Conservation (phyloP, 1,284 basidiomycete genomes). For the Irpex sp. region DNA sequence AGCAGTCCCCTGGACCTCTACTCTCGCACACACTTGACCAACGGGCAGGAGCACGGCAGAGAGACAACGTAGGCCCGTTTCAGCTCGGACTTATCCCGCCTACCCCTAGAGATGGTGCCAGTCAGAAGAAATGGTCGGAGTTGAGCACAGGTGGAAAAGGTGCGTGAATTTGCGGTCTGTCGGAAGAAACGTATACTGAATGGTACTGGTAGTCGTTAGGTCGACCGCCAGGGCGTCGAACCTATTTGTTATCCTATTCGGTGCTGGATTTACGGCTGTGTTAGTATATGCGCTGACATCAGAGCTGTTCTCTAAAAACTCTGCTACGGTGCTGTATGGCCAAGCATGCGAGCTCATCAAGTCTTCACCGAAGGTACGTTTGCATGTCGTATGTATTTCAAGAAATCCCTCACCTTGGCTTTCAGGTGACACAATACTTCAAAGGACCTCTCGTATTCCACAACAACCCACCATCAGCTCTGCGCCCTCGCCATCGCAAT, state of each 20-base stretch:
- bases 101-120: slow-evolving; percentile 48
- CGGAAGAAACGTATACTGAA: background rate
- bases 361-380: slow-evolving; percentile 61
- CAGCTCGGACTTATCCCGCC: slow-evolving; percentile 69
- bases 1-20: slow-evolving; percentile 34
- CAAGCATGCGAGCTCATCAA: slow-evolving; percentile 85
- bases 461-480: slow-evolving; percentile 68
- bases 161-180: slow-evolving; percentile 31
- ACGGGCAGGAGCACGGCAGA: slow-evolving; percentile 38
- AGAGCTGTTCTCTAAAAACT: slow-evolving; percentile 91
- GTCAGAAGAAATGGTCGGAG: slow-evolving; percentile 78
- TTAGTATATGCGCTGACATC: slow-evolving; percentile 84
- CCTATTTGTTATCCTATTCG: slow-evolving; percentile 78
- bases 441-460: slow-evolving; percentile 67
- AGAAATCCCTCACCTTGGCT: background rate
- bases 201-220: slow-evolving; percentile 54
- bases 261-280: slow-evolving; percentile 78
- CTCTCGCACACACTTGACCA: slow-evolving; percentile 68
- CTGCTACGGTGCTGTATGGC: slow-evolving; percentile 85
- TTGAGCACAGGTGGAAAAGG: slow-evolving; percentile 81
- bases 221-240: slow-evolving; percentile 81
- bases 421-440: slow-evolving; percentile 63
- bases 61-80: slow-evolving; percentile 78
- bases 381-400: background rate
- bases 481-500: slow-evolving; percentile 75